Evolutionary conservation across 2,329 filamentous ascomycete genomes (phyloP), one percentile per base, ranked within the genome.

Genomic region (Arthroderma uncinatum): DNA sequence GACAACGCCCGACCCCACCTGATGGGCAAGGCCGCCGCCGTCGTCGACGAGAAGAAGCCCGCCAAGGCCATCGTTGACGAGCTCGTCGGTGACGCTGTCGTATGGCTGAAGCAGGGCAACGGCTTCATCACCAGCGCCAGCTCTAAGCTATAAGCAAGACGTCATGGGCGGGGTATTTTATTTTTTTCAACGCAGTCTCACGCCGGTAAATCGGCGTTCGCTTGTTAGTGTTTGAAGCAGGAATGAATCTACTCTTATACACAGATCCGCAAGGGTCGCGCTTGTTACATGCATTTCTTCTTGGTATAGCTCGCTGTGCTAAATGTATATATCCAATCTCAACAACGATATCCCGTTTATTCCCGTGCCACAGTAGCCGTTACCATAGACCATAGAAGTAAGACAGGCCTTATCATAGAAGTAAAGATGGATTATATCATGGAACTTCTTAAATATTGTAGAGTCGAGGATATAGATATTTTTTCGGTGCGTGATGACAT

Each of bases 1-100:
- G 93, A 97, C 72, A 89, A 93, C 70, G 91, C 89, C 67, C 82
- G 89, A 59, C 91, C 91, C 12, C 95, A 83, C 79, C 76, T 96
- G 65, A 98, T 98, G 93, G 93, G 93, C 72, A 94, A 97, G 81
- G 92, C 88, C 60, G 87, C 93, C 37, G 92, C 93, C 28, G 89
- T 96, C 33, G 87, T 93, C 57, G 93, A 92, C 68, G 90, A 97
- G 77, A 87, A 85, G 79, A 94, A 94, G 83, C 77, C 81, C 39
- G 93, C 93, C 61, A 94, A 91, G 81, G 87, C 74, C 16, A 92
- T 98, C 60, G 86, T 98, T 39, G 93, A 98, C 68, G 93, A 98
- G 78, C 86, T 98, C 66, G 87, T 98, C 62, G 74, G 77, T 55
- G 91, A 94, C 68, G 93, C 91, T 40, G 83, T 88, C 58, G 78